These are phyloP conservation scores for Plasmodium vivax DNA, from an alignment of 169 alveolate genomes.

Conservation along the genomic window DNA sequence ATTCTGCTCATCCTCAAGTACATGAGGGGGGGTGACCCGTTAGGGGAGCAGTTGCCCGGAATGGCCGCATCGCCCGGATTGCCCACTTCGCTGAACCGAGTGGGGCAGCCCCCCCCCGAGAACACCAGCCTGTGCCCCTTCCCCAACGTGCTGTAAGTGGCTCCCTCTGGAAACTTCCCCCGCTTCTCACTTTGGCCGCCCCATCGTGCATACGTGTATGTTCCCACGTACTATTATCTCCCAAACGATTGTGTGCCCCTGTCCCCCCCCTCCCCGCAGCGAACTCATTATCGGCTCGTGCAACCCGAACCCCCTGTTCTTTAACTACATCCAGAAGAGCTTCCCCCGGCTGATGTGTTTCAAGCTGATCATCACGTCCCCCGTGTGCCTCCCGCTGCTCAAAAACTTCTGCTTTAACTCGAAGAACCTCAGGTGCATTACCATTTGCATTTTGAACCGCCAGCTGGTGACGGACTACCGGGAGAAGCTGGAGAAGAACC, in stretches of 20 bases:
- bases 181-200: not conserved
- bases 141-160: constrained; percentile 24
- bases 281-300: constrained; percentile 32
- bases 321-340: constrained; percentile 19
- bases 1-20: constrained; percentile 31
- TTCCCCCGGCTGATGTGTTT: constrained; percentile 21
- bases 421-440: constrained; percentile 6
- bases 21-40: not conserved
- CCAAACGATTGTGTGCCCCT: not conserved
- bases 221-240: no score
- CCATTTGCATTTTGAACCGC: not conserved
- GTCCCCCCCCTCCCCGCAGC: not conserved
- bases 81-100: not conserved
- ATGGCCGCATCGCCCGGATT: no score
- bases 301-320: constrained; percentile 2
- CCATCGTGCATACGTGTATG: not conserved
- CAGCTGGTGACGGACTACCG: not conserved
- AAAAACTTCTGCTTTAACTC: constrained; percentile 43
- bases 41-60: not conserved
- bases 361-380: not conserved
- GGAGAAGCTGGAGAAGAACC: constrained; percentile 4
- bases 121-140: not conserved
- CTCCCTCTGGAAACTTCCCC: not conserved
- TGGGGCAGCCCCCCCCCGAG: not conserved
- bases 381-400: constrained; percentile 30